Percentiles rank a stretch among this genome's conserved stretches.
Conservation (phyloP, 306 rosid genomes). For the Castanea mollissima region DNA sequence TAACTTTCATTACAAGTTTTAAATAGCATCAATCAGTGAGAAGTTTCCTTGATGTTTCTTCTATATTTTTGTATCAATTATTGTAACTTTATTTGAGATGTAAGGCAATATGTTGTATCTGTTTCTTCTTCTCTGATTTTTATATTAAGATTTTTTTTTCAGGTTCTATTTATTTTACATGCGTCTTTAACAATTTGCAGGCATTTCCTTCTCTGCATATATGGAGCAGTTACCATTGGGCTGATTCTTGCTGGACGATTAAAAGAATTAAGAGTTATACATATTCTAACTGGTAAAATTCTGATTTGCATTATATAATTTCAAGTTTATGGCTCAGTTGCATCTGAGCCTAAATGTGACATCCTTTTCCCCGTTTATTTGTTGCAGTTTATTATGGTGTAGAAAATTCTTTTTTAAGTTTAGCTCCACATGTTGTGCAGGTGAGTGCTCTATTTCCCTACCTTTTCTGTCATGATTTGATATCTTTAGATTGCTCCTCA, state of each 20-base stretch:
- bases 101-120: not conserved
- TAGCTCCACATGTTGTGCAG: constrained; percentile 83
- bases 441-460: constrained; percentile 33
- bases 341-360: constrained; percentile 26
- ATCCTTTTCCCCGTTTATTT: constrained; percentile 19
- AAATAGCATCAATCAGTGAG: not conserved
- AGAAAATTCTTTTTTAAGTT: constrained; percentile 58
- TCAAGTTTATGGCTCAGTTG: constrained; percentile 11
- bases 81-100: constrained; percentile 14
- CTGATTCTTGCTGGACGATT: constrained; percentile 77
- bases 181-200: constrained; percentile 48
- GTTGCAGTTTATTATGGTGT: constrained; percentile 79
- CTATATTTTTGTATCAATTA: not conserved
- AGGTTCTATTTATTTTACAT: constrained; percentile 16
- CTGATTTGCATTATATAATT: constrained; percentile 9
- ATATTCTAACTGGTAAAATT: constrained; percentile 71
- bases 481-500: not conserved
- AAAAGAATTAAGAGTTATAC: constrained; percentile 59
- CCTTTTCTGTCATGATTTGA: not conserved
- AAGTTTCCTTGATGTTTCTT: not conserved
- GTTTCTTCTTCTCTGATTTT: not conserved
- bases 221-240: constrained; percentile 68
- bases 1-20: not conserved
- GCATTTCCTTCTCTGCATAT: constrained; percentile 87
- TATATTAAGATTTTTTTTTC: not conserved